These are phyloP conservation scores for Podospora comata DNA, from an alignment of 495 filamentous ascomycete species.

Conservation along the genomic window DNA sequence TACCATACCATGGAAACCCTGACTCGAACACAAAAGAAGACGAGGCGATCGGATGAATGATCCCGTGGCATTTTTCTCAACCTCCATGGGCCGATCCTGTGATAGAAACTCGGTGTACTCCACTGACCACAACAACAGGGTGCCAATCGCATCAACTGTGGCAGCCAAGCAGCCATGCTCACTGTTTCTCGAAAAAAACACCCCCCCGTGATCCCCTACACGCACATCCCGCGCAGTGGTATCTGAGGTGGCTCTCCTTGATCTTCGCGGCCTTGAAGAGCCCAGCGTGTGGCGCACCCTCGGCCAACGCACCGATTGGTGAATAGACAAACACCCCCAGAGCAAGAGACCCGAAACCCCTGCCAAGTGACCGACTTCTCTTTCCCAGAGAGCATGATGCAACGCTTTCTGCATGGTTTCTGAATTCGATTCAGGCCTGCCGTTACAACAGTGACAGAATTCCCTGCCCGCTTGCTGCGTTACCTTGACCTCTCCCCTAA, in stretches of 20 bases:
- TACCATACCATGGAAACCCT: background rate
- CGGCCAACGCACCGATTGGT: constrained; percentile 2
- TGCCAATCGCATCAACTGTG: background rate
- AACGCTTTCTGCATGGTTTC: constrained; percentile 1
- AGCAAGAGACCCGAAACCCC: background rate
- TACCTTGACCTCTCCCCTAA: background rate
- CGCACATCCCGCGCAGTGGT: background rate
- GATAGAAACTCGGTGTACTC: background rate
- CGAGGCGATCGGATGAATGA: background rate
- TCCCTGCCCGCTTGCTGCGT: background rate
- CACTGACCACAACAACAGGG: background rate
- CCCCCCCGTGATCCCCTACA: background rate
- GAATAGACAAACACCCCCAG: background rate
- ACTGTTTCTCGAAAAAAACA: background rate
- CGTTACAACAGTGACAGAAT: constrained; percentile 4
- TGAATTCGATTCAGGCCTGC: background rate
- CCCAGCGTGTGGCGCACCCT: background rate
- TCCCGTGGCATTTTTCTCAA: background rate
- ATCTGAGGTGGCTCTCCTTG: background rate
- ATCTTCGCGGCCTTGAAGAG: background rate
- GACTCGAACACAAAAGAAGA: background rate
- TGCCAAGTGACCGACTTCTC: background rate
- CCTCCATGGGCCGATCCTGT: background rate
- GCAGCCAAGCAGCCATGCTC: background rate
- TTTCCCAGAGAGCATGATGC: background rate